Base-by-base conservation (phyloP, 306 rosid species). In the Abrus precatorius region DNA sequence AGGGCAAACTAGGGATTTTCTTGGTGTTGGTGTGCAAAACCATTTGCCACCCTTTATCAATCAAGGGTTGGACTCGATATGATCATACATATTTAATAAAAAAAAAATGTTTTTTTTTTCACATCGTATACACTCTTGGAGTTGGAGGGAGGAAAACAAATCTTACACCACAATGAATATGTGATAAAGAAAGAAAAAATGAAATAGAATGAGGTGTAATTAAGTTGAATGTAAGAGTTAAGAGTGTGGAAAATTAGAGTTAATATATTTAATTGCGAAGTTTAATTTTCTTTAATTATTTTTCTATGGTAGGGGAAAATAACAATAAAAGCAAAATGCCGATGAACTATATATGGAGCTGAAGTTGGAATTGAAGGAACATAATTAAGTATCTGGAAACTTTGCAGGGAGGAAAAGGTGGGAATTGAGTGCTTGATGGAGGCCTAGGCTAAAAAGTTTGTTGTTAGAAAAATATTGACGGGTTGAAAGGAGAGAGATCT, bases 1-100 rank as follows among this genome's bases (percentile, higher is more conserved):
- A 60, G 94, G 90, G 67, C 91, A 89, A 82, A 92, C 97, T 43
- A 84, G 98, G 85, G 98, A 94, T 81, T 94, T 94, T 79, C 91
- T 94, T 47, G 98, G 98, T 32, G 97, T 93, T 80, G 96, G 96
- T 7, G 91, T 86, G 78, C 90, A 92, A 47, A 78, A 79, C 96
- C 69, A 72, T 92, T 66, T 92, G 93, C 81, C 97, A 86, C 83
- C 83, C 89, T 64, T 84, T 94, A 69, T 74, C 97, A 76, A 91
- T 88, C 84, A 83, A 92, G 14, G 89, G 92, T 34, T 92, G 98
- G 98, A 89, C 84, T 82, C 90, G 86, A 84, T 83, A 28, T 6
- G 73, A 83, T 43, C 28, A 61, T 14, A 40, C 29, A 29, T 55
- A 43, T 32, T 54, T 29, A 45, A 81, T 67, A 53, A 20, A 41